Conservation (phyloP, 164 flowering plant species). For the Vitis riparia region DNA sequence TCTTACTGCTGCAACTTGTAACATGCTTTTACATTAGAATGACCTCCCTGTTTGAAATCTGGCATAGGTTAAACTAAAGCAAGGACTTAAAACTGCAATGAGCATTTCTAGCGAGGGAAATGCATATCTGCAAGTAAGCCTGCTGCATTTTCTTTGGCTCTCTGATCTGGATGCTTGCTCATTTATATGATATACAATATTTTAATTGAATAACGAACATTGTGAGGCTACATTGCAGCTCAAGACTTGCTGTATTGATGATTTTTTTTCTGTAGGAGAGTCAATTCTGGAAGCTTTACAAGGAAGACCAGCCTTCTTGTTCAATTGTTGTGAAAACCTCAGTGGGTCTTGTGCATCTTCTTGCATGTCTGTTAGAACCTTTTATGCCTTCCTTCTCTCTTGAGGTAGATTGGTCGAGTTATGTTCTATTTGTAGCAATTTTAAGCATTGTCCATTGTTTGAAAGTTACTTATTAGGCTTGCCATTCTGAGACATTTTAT, state of each 20-base stretch:
- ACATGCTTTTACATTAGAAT: neutral
- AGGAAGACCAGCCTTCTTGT: slow-evolving; percentile 68
- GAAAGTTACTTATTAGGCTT: neutral
- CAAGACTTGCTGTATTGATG: no score
- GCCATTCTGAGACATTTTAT: slow-evolving; percentile 3
- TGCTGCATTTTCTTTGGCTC: neutral
- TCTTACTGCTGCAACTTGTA: neutral
- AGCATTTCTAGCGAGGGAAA: slow-evolving; percentile 88
- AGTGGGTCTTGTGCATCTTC: slow-evolving; percentile 79
- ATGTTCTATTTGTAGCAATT: no score
- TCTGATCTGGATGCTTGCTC: neutral
- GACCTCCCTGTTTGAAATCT: slow-evolving; percentile 8
- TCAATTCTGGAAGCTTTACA: slow-evolving; percentile 95
- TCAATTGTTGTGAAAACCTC: slow-evolving; percentile 80
- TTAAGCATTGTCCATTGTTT: no score
- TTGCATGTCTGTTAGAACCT: slow-evolving; percentile 89
- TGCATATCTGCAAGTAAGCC: slow-evolving; percentile 83
- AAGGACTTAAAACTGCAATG: slow-evolving; percentile 93
- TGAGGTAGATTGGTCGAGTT: slow-evolving; percentile 47
- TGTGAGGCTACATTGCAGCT: no score
- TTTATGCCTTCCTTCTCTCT: slow-evolving; percentile 88
- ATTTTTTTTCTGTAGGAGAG: slow-evolving; percentile 50
- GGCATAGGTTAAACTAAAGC: slow-evolving; percentile 84
- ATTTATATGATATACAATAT: neutral
- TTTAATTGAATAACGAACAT: no score